Conservation (phyloP, 2,329 filamentous ascomycete genomes). For the Ophiocordyceps polyrhachis-furcata region DNA sequence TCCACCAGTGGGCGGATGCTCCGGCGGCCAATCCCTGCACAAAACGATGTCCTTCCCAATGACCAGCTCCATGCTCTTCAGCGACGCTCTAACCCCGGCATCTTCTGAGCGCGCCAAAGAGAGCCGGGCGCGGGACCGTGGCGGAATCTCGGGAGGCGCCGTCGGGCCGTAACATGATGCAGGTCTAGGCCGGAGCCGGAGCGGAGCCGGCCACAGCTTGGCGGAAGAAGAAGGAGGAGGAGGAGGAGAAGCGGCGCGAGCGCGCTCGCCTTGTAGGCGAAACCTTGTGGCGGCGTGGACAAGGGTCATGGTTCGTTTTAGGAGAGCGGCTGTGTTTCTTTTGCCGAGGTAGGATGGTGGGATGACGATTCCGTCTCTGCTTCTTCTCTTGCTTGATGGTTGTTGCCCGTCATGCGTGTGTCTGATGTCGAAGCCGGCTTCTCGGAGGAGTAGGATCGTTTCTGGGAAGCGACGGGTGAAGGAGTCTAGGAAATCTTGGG, state of each 20-base stretch:
- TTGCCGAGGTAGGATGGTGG: neutral
- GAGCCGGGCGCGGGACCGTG: neutral
- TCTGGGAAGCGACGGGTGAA: neutral
- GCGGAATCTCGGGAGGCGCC: neutral
- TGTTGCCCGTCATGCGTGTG: neutral
- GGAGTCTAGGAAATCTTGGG: neutral
- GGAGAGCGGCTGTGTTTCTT: neutral
- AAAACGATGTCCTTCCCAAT: conserved; percentile 4
- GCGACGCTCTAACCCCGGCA: neutral
- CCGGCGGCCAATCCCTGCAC: conserved; percentile 3
- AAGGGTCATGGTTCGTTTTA: neutral
- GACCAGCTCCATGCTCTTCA: neutral
- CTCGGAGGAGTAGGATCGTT: neutral
- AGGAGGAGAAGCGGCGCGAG: neutral
- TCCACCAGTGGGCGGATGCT: neutral
- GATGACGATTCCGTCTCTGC: neutral
- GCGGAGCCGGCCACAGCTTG: neutral
- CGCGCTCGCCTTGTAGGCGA: neutral
- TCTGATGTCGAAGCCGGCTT: neutral
- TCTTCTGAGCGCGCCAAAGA: neutral
- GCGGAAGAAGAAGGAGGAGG: neutral
- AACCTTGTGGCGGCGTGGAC: neutral
- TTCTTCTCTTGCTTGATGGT: neutral
- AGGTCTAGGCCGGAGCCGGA: neutral
- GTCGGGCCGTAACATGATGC: neutral